Percentiles rank a stretch among this genome's conserved stretches.
Conservation (phyloP, 2,329 filamentous ascomycete species). For the Calonectria honghensis region DNA sequence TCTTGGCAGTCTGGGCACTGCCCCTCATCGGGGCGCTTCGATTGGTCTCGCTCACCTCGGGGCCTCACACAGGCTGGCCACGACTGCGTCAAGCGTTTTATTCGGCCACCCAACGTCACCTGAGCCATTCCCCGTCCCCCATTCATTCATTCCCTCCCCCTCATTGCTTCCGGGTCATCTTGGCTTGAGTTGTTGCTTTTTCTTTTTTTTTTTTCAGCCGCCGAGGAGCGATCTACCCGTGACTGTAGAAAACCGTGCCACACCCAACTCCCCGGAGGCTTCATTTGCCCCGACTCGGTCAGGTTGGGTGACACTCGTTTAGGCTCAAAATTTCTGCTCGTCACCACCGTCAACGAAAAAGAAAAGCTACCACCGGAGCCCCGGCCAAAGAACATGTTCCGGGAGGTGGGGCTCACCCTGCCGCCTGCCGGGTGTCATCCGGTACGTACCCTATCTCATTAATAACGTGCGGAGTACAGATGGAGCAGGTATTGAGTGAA, state of each 20-base stretch:
- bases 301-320: conserved; percentile 20
- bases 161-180: conserved; percentile 12
- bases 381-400: conserved; percentile 28
- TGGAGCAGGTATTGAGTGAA: conserved; percentile 24
- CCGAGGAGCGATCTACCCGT: conserved; percentile 19
- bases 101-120: conserved; percentile 54
- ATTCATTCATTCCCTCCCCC: conserved; percentile 32
- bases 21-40: conserved; percentile 56
- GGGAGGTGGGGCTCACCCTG: conserved; percentile 27
- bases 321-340: conserved; percentile 15
- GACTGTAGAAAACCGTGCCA: conserved; percentile 8
- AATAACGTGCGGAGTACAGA: conserved; percentile 26
- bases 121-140: conserved; percentile 47
- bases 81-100: conserved; percentile 57
- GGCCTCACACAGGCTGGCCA: conserved; percentile 56
- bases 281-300: conserved; percentile 2
- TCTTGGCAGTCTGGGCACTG: conserved; percentile 63
- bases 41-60: conserved; percentile 57
- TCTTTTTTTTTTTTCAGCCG: conserved; percentile 15
- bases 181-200: conserved; percentile 1
- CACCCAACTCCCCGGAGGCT: conserved; percentile 1
- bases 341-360: conserved; percentile 22
- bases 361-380: conserved; percentile 14
- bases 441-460: conserved; percentile 29
- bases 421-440: conserved; percentile 25